These are phyloP conservation scores for Chimonanthus praecox DNA, from an alignment of 164 flowering plant species.

Conservation along the genomic window DNA sequence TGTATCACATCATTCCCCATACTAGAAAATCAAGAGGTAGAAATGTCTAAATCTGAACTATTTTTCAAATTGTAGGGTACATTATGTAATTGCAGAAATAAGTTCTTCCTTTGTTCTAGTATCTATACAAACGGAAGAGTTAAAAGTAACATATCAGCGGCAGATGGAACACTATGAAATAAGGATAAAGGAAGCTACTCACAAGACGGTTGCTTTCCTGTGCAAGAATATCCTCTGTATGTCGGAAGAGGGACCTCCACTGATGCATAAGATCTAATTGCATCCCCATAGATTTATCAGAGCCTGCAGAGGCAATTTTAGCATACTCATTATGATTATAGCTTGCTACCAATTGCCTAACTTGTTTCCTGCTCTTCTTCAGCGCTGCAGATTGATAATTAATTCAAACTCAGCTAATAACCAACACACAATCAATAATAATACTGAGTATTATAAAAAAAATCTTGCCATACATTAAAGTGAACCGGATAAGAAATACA, in stretches of 20 bases:
- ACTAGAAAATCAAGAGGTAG: too few relatives aligned
- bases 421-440: not conserved
- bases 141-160: not conserved
- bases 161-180: not conserved
- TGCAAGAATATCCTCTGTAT: slow-evolving; percentile 48
- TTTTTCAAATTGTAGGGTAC: not conserved
- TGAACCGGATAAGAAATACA: not conserved
- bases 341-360: slow-evolving; percentile 40
- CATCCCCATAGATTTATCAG: slow-evolving; percentile 25
- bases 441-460: not conserved
- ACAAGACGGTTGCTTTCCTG: slow-evolving; percentile 69
- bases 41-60: too few relatives aligned
- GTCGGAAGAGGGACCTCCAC: slow-evolving; percentile 77
- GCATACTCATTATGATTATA: slow-evolving; percentile 21
- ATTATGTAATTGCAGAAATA: too few relatives aligned
- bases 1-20: not conserved
- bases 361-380: slow-evolving; percentile 74
- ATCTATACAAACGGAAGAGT: not conserved
- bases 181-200: slow-evolving; percentile 24
- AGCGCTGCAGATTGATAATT: slow-evolving; percentile 32
- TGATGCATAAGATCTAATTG: slow-evolving; percentile 60
- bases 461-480: not conserved
- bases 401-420: not conserved
- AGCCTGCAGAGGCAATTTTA: slow-evolving; percentile 23
- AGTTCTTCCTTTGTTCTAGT: too few relatives aligned